Conservation (phyloP, 352 stramenopile species). For the Globisporangium rhizosaccharum region DNA sequence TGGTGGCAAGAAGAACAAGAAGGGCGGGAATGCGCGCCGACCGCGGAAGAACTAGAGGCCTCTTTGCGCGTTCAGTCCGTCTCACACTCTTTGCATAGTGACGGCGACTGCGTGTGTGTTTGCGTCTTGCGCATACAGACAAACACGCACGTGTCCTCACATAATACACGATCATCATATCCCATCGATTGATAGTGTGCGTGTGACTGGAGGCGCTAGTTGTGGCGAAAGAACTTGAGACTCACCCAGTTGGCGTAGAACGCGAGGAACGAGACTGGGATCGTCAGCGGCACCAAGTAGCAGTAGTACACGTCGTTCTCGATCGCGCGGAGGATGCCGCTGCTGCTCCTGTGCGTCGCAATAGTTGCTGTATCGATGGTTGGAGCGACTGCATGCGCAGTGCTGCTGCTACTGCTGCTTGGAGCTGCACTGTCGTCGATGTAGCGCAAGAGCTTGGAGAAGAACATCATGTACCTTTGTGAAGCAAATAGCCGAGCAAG, state of each 20-base stretch:
- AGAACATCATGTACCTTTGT: conserved; percentile 66
- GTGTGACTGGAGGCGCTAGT: conserved; percentile 20
- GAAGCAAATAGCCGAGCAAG: not conserved
- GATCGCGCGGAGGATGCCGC: conserved; percentile 33
- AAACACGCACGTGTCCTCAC: too few relatives aligned
- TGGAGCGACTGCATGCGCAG: conserved; percentile 3
- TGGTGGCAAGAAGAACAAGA: conserved; percentile 34
- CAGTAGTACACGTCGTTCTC: conserved; percentile 76
- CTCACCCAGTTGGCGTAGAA: conserved; percentile 83
- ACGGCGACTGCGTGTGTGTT: not conserved
- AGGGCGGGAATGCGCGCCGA: conserved; percentile 26
- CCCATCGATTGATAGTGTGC: too few relatives aligned
- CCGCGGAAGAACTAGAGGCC: conserved; percentile 40
- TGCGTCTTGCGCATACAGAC: too few relatives aligned
- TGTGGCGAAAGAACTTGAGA: conserved; percentile 85
- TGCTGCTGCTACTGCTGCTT: too few relatives aligned
- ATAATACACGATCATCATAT: too few relatives aligned
- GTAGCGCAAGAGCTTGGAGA: conserved; percentile 49
- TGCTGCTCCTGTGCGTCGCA: not conserved
- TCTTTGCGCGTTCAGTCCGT: too few relatives aligned
- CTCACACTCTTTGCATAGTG: too few relatives aligned
- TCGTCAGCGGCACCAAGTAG: conserved; percentile 70
- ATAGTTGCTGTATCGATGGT: not conserved
- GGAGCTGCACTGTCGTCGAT: conserved; percentile 11
- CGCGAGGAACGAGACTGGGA: conserved; percentile 68